Base-by-base conservation (phyloP, 1,139 yeast species). In the Martiniozyma asiatica region DNA sequence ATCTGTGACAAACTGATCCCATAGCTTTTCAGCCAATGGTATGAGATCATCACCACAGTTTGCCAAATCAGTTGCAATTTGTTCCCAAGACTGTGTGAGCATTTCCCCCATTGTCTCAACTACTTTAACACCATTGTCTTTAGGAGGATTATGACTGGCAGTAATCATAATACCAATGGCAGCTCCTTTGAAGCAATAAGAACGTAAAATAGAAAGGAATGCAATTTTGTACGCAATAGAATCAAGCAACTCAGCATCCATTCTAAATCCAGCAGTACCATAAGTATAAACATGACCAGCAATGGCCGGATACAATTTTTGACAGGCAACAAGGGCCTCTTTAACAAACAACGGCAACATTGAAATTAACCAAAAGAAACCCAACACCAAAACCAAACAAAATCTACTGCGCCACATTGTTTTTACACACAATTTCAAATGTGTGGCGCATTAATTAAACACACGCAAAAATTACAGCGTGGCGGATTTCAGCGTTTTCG, bases 221-320 rank as follows among this genome's bases (percentile, higher is more conserved):
- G 96, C 95, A 14, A 80, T 84, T 10, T 92, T 70, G 55, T 73
- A 85, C 53, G 82, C 78, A 29, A 87, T 92, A 19, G 87, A 77
- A 50, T 84, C 94, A 41, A 89, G 61, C 17, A 67, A 53, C 27
- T 57, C 51, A 4, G 94, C 89, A 34, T 70, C 61, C 61, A 77
- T 76, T 40, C 99, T 72, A 60, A 92, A 89, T 7, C 99, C 99
- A 1, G 99, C 98, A 1, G 99, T 89, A 13, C 99, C 99, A 50
- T 89, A 89, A 12, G 68, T 56, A 50, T 68, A 78, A 3, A 43
- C 49, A 27, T 64, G 48, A 14, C 57, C 61, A 11, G 58, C 58
- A 0, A 78, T 70, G 42, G 65, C 63, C 13, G 69, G 64, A 39
- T 67, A 66, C 20, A 30, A 35, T 8, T 17, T 6, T 6, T 6